These are phyloP conservation scores for Caloboletus firmus DNA, from an alignment of 1,284 basidiomycete species.

Conservation along the genomic window DNA sequence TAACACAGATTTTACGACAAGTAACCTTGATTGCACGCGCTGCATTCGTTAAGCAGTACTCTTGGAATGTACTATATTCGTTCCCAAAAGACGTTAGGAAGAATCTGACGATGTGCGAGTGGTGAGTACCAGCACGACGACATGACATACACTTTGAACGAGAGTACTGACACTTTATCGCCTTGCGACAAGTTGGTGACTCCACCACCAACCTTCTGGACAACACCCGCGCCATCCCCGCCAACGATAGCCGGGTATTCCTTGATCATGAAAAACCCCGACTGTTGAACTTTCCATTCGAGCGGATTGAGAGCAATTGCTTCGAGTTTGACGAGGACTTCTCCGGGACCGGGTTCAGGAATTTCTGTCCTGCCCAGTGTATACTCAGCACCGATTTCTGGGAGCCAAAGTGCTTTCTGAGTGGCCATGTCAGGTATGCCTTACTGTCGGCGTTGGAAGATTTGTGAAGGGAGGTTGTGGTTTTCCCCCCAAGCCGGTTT, in stretches of 20 bases:
- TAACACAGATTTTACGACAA: no score
- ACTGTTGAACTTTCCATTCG: not conserved
- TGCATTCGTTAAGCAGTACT: not conserved
- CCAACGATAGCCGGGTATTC: not conserved
- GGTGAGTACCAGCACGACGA: not conserved
- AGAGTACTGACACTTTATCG: not conserved
- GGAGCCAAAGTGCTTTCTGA: not conserved
- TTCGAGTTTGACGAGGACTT: not conserved
- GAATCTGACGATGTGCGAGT: not conserved
- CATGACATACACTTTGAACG: not conserved
- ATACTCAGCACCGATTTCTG: not conserved
- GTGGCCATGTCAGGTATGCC: not conserved
- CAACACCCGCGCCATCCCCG: not conserved
- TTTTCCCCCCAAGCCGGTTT: not conserved
- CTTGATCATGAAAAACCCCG: not conserved
- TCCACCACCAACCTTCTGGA: not conserved
- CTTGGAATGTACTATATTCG: not conserved
- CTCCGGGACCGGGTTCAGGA: not conserved
- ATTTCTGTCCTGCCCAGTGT: not conserved
- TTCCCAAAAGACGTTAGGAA: conserved; percentile 4
- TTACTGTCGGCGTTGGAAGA: not conserved
- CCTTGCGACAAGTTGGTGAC: not conserved
- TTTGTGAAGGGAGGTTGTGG: not conserved
- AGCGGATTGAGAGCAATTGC: not conserved
- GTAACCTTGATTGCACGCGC: not conserved